A percentile compares a stretch with the other conserved stretches of the same genome.
These are phyloP conservation scores for Saccharomycopsis sp. DNA, from an alignment of 805 yeast genomes.

Conservation along the genomic window DNA sequence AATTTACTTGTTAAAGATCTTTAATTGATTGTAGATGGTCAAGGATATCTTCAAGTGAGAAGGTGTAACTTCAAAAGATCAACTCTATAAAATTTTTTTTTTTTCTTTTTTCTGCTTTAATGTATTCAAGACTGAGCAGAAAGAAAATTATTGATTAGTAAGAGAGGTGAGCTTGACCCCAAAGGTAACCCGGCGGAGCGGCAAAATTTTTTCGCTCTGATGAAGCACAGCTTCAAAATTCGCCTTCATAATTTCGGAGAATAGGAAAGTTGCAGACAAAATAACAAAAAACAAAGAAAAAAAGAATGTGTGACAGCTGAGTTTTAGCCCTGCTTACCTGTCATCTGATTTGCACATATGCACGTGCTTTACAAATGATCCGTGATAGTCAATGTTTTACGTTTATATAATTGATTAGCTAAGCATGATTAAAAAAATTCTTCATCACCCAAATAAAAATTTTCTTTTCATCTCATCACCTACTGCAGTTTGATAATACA, in stretches of 20 bases:
- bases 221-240: too few species aligned
- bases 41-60: not conserved
- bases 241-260: too few species aligned
- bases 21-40: conserved; percentile 1
- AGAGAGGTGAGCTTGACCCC: not conserved
- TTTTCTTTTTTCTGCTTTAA: not conserved
- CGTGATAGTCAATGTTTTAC: too few species aligned
- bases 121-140: not conserved
- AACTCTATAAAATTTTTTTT: not conserved
- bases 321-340: not conserved
- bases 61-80: not conserved
- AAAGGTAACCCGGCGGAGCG: not conserved
- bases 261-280: not conserved
- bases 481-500: too few species aligned
- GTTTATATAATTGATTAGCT: not conserved
- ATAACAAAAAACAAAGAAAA: not conserved
- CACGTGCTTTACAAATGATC: not conserved
- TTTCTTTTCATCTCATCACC: not conserved
- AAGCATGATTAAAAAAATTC: not conserved
- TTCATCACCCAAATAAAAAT: not conserved
- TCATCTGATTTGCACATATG: not conserved
- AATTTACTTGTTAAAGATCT: conserved; percentile 4
- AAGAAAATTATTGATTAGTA: not conserved
- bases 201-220: too few species aligned
- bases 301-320: not conserved